Evolutionary conservation across 768 basidiomycete species (phyloP).

Genomic region (Hemileccinum rubropunctum): DNA sequence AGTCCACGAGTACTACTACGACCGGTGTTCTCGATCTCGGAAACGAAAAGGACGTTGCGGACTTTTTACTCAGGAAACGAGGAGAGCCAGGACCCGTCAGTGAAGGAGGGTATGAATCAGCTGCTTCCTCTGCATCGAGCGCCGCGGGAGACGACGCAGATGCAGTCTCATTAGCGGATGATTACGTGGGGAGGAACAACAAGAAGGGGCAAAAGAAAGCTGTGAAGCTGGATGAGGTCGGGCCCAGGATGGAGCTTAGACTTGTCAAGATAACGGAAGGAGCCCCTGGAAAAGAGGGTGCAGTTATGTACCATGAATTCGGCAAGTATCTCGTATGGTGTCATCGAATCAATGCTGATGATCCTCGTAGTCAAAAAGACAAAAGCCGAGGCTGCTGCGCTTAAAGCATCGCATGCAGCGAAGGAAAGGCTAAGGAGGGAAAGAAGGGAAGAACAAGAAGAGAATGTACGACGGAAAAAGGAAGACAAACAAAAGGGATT

Average conservation of each 20-base stretch:
- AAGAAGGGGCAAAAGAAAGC: conserved; percentile 89
- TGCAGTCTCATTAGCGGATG: conserved; percentile 80
- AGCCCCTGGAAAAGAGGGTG: conserved; percentile 88
- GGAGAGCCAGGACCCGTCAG: conserved; percentile 57
- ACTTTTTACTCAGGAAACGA: conserved; percentile 78
- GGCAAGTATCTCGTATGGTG: conserved; percentile 48
- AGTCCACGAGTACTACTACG: conserved; percentile 21
- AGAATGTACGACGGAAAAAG: conserved; percentile 86
- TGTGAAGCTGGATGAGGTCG: conserved; percentile 89
- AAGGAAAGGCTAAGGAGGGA: conserved; percentile 74
- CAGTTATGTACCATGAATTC: conserved; percentile 92
- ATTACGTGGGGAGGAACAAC: conserved; percentile 95
- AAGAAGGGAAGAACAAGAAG: conserved; percentile 85
- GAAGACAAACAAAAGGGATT: conserved; percentile 33
- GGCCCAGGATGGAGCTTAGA: conserved; percentile 90
- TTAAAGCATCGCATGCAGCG: conserved; percentile 72
- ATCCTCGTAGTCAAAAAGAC: conserved; percentile 76
- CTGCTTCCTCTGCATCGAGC: conserved; percentile 78
- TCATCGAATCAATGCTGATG: conserved; percentile 2
- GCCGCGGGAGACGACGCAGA: conserved; percentile 81
- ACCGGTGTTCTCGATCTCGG: conserved; percentile 70
- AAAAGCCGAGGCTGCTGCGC: conserved; percentile 64
- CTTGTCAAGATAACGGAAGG: conserved; percentile 95
- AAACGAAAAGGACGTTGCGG: conserved; percentile 91
- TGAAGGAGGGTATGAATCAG: conserved; percentile 72